Base-by-base conservation (phyloP, 1,284 basidiomycete genomes). In the Malassezia globosa region DNA sequence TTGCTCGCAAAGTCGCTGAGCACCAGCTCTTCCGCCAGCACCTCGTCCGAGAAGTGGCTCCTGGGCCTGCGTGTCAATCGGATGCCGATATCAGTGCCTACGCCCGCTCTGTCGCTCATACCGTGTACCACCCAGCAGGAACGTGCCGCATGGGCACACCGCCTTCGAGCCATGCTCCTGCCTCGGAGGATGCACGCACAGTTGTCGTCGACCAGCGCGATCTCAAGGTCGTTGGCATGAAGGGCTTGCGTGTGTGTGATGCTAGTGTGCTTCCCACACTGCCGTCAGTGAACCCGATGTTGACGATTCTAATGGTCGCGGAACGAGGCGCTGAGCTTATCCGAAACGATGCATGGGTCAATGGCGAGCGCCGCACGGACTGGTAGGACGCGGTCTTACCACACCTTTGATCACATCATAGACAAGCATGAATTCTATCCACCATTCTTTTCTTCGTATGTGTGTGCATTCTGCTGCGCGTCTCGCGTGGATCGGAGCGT, bases 21-120 rank as follows among this genome's bases (percentile, higher is more conserved):
- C 72, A 72, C 7, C 71, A 73, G 36, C 77, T 78, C 0, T 73
- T 78, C 60, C 61, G 62, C 35, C 50, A 64, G 43, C 69, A 72
- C 46, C 54, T 72, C 3, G 51, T 72, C 51, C 64, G 82, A 68
- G 72, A 73, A 43, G 51, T 73, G 6, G 72, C 72, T 3, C 72
- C 72, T 1, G 72, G 72, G 7, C 67, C 72, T 26, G 35, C 42
- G n/a, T 54, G 70, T 24, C 60, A 65, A 45, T 50, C 58, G 7
- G 72, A 73, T 55, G 66, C 62, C 33, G 62, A 66, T 19, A 51
- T 73, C 25, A 57, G 54, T 10, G 61, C 55, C 16, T 73, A 72
- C 47, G 71, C 69, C 2, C 50, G 72, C 22, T 63, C 55, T 37
- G 72, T 64, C 0, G 60, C 63, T 3, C 72, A 73, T 51, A 73